Base-by-base conservation (phyloP, 2,329 filamentous ascomycete genomes). In the Cercospora sesami region DNA sequence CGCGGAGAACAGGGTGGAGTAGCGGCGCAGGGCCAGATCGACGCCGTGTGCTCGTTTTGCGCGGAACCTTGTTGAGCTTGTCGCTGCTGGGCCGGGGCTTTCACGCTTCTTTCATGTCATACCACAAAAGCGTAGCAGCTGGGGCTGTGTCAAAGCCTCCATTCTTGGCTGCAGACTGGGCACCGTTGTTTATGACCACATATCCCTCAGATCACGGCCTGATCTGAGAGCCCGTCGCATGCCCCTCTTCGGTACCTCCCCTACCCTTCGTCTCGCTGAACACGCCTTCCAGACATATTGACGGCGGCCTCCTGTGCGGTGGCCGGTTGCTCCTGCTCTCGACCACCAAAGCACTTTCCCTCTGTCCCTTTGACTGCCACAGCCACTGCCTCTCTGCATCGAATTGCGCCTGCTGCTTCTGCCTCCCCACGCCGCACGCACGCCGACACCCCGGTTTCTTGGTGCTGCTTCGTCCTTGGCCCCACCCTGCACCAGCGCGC, bases 161-260 rank as follows among this genome's bases (percentile, higher is more conserved):
- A 14, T 23, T 14, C 45, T 51, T 51, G 45, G 45, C 45, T 42
- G 45, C 18, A 14, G 45, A n/a, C 45, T 51, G 45, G 45, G 45
- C 45, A 51, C 36, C 5, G 36, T 23, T 26, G 18, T 51, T 21
- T 23, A 51, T 51, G 45, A 51, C 45, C 45, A 51, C 45, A 51
- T 26, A 51, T 51, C 45, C 45, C 21, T 51, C 45, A 23, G 45
- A 23, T 23, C 45, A 51, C 45, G 45, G 16, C 45, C 4, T 51
- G 45, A 23, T 51, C 45, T 21, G 45, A 30, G 53, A 28, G 36
- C 21, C 18, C 60, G 10, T 16, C 39, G 36, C 33, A 45, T 48
- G 60, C 60, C 60, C 60, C 60, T 62, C 60, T 28, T 33, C 45
- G 39, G 16, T 18, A 18, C 60, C 53, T 30, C 53, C 26, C 26